Conservation (phyloP, 345 rosid genomes). For the Hibiscus mutabilis region DNA sequence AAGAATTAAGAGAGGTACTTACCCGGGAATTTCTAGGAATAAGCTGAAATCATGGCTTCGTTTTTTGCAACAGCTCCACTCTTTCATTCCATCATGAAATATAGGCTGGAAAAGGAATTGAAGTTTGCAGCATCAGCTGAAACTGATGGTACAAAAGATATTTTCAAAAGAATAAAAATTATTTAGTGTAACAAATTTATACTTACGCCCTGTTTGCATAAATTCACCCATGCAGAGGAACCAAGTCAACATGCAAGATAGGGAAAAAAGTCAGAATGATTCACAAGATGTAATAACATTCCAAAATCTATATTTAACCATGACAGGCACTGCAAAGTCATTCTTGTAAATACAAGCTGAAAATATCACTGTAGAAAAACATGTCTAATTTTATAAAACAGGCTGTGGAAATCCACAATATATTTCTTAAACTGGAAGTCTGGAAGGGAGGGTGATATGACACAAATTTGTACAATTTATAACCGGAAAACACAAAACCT, state of each 20-base stretch:
- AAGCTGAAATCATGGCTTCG: constrained; percentile 85
- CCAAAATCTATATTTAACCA: background rate
- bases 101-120: constrained; percentile 48
- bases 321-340: background rate
- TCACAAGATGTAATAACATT: background rate
- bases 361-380: background rate
- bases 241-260: constrained; percentile 22
- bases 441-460: background rate
- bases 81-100: constrained; percentile 94
- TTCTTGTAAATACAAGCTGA: background rate
- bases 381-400: background rate
- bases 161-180: background rate
- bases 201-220: constrained; percentile 67
- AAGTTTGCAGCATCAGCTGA: constrained; percentile 7
- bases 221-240: constrained; percentile 10
- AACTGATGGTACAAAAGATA: background rate
- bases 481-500: background rate
- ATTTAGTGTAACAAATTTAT: constrained; percentile 5
- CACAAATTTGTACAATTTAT: background rate
- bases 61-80: constrained; percentile 98
- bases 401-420: too few relatives aligned
- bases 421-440: background rate
- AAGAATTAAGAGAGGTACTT: constrained; percentile 9
- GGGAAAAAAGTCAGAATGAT: constrained; percentile 14
- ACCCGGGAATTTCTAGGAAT: constrained; percentile 91